Base-by-base conservation (phyloP, 495 filamentous ascomycete species). In the Oidiodendron maius region DNA sequence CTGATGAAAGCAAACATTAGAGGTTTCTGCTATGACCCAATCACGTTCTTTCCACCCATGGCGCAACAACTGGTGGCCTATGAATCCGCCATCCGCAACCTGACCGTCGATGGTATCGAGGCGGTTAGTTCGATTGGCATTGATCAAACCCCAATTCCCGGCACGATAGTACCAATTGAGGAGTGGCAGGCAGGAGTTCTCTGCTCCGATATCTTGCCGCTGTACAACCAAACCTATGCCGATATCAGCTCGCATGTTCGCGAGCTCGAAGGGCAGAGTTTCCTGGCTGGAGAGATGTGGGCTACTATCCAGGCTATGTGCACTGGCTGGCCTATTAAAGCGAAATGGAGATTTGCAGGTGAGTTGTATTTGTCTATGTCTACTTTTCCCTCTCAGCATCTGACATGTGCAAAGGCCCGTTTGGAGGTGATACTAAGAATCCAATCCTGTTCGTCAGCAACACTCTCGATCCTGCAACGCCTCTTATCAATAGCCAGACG, bases 391-490 rank as follows among this genome's bases (percentile, higher is more conserved):
- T 18, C 22, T 12, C 3, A 12, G 16, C 30, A 23, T 3, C 18
- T 20, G 15, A 20, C 28, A 13, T 18, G 11, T 3, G 17, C 20
- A 12, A 34, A 41, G 54, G 54, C 3, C 40, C 44, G 5, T 52
- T 49, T 44, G 49, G 49, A 10, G 40, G 49, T 4, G 25, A 42
- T 1, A 49, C 54, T 1, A 49, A 21, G 35, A 57, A 43, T 25
- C 54, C 54, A 0, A 45, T 57, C 10, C 40, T 52, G 23, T 57
- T 52, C 20, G 45, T 52, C 20, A 43, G 45, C 45, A 52, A 52
- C 12, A 52, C 54, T 11, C 22, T 37, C 11, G 54, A 57, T 44
- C 45, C 45, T 4, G 30, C 40, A 12, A 52, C 49, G 2, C 54
- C 54, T 4, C 34, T 57, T 15, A 20, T 8, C n/a, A 48, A 45